These are phyloP conservation scores for Scenedesmus sp. DNA, from an alignment of 163 green algal species.

Conservation along the genomic window DNA sequence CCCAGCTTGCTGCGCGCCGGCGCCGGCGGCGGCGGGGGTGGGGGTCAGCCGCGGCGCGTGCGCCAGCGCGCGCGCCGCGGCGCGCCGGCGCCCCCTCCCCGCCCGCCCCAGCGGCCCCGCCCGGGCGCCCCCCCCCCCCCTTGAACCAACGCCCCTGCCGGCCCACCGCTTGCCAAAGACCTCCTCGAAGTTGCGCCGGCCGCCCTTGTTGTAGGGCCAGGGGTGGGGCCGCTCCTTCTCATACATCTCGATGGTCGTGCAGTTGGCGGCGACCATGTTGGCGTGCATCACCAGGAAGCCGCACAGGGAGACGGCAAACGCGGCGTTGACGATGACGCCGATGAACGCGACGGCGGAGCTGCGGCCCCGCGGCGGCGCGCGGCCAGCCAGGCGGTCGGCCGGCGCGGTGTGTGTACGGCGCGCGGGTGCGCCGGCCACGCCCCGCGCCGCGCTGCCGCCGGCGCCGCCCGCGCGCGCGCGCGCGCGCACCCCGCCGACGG, in stretches of 20 bases:
- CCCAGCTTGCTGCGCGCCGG: conserved; percentile 55
- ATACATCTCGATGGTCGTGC: conserved; percentile 93
- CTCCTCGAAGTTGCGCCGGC: conserved; percentile 75
- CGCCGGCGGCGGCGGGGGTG: no score
- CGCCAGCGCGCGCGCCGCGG: background rate
- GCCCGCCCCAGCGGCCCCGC: background rate
- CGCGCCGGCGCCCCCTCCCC: background rate
- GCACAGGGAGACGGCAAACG: conserved; percentile 75
- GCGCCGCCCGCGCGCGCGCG: no score
- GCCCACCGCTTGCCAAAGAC: conserved; percentile 75
- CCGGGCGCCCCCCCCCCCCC: background rate
- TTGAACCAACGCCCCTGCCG: no score
- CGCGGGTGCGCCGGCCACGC: no score
- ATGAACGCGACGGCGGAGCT: conserved; percentile 68
- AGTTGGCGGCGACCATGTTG: conserved; percentile 77
- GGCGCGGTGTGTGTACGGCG: no score
- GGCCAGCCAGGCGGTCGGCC: background rate
- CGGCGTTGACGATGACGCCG: conserved; percentile 72
- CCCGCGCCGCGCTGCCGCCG: no score
- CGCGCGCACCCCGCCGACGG: no score
- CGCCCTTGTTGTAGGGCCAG: conserved; percentile 85
- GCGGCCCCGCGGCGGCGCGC: background rate
- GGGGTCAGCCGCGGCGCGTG: background rate
- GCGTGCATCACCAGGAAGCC: conserved; percentile 88
- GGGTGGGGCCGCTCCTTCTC: conserved; percentile 81